Evolutionary conservation across 371 early-diverging fungal genomes (phyloP).

Genomic region (Rhizopus stolonifer): DNA sequence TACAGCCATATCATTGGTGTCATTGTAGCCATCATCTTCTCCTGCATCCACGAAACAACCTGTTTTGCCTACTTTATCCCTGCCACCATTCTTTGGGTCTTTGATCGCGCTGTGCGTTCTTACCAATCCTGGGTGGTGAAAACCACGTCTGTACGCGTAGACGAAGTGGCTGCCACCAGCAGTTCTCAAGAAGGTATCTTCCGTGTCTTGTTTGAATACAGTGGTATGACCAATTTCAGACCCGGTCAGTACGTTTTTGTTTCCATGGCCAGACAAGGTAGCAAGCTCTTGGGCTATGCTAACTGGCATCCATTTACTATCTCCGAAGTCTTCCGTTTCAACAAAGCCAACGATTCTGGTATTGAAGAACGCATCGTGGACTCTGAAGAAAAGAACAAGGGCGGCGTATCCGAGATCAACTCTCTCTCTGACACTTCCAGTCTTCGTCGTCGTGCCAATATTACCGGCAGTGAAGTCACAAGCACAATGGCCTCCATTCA

Average conservation of each 20-base stretch:
- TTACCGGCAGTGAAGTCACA: conserved; percentile 2
- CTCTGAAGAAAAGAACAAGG: conserved; percentile 10
- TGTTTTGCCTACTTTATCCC: conserved; percentile 48
- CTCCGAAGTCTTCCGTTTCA: conserved; percentile 34
- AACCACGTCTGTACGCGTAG: conserved; percentile 20
- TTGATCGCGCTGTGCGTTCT: conserved; percentile 41
- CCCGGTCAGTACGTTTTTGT: conserved; percentile 51
- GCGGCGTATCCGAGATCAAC: conserved; percentile 10
- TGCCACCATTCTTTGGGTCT: conserved; percentile 34
- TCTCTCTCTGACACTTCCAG: conserved; percentile 12
- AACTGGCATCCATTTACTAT: conserved; percentile 52
- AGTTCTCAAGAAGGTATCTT: conserved; percentile 32
- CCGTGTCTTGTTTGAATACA: conserved; percentile 40
- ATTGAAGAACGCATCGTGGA: conserved; percentile 19
- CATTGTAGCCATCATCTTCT: conserved; percentile 30
- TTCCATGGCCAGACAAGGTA: conserved; percentile 25
- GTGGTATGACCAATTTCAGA: conserved; percentile 21
- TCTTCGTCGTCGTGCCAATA: conserved; percentile 25
- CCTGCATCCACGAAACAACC: conserved; percentile 40
- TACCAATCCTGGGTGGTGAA: conserved; percentile 40
- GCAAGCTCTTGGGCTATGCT: conserved; percentile 25
- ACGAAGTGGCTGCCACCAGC: conserved; percentile 23
- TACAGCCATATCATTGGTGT: conserved; percentile 40
- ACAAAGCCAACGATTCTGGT: background rate
- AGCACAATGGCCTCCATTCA: conserved; percentile 33